Evolutionary conservation across 176 grass and related monocot species (phyloP), one percentile per base, ranked within the genome.

Genomic region (Aegilops tauschii): DNA sequence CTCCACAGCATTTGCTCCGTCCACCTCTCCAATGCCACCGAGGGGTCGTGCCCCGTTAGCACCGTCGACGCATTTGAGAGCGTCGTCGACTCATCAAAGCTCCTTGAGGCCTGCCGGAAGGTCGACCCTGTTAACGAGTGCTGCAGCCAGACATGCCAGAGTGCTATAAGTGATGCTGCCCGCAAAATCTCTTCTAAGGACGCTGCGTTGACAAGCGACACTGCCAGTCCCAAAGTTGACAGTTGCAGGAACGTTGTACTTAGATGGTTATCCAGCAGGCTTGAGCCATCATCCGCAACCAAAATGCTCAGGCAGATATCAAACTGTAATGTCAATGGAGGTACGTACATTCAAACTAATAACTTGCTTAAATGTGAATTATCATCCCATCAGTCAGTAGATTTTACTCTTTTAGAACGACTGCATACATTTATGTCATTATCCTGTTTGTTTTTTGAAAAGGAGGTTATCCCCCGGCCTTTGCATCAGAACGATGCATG

Each of bases 281-380:
- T 99, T 25, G 74, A 91, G 8, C 76, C 94, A 61, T 80, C 61
- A 25, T 92, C 97, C 1, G 88, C 97, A 40, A 91, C 92, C 35
- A 76, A 94, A 80, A 93, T 96, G 82, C 77, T 96, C 14, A 93
- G 94, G 86, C 94, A 94, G 47, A 92, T 99, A 70, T 98, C 97
- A 42, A 98, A 94, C 92, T 99, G 97, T 12, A 91, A 99, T 59
- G 94, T 96, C 44, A 99, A 99, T 85, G 94, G 80, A 94, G 97
- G 97, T 96, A 93, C 66, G 94, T 96, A 89, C 66, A 72, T 77
- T 10, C 63, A 12, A 63, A 61, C 56, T 63, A 36, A 45, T 52
- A 62, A 28, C 62, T 23, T 49, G 39, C 72, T 74, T 50, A 39
- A 61, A 59, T 78, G 6, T 85, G 30, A 4, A 58, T 76, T 71